Conservation (phyloP, 345 rosid species). For the Eucalyptus marginata region DNA sequence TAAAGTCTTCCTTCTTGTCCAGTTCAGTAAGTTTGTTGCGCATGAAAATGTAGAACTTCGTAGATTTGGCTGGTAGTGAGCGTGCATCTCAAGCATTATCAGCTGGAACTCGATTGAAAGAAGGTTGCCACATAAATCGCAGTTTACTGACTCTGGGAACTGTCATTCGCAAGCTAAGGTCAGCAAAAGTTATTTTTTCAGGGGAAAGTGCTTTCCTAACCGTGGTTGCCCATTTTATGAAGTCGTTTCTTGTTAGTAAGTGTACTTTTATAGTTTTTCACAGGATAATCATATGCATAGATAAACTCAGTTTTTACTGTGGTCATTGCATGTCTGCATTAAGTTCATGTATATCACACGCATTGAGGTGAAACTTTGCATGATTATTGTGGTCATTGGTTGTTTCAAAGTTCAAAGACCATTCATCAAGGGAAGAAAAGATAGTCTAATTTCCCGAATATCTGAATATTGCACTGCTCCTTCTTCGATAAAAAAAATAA, state of each 20-base stretch:
- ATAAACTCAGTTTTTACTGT: background rate
- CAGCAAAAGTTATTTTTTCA: background rate
- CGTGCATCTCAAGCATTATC: constrained; percentile 92
- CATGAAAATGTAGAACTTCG: constrained; percentile 52
- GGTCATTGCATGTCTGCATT: background rate
- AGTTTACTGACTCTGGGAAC: constrained; percentile 92
- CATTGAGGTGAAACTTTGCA: background rate
- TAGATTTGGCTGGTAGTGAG: constrained; percentile 97
- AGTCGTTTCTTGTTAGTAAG: background rate
- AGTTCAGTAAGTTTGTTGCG: background rate
- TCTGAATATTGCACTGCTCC: background rate
- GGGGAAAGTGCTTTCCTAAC: background rate
- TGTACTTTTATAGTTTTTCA: background rate
- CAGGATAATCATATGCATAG: background rate
- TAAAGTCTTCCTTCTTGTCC: background rate
- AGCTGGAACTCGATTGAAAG: constrained; percentile 85
- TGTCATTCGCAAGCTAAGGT: constrained; percentile 97
- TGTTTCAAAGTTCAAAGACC: background rate
- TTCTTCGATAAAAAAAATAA: background rate
- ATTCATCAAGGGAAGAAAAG: background rate
- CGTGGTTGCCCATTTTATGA: background rate
- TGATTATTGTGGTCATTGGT: background rate
- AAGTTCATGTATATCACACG: background rate
- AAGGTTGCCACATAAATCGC: constrained; percentile 96
- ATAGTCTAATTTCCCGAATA: background rate